These are phyloP conservation scores for Lasiosphaeria ovina DNA, from an alignment of 495 filamentous ascomycete genomes.

Conservation along the genomic window DNA sequence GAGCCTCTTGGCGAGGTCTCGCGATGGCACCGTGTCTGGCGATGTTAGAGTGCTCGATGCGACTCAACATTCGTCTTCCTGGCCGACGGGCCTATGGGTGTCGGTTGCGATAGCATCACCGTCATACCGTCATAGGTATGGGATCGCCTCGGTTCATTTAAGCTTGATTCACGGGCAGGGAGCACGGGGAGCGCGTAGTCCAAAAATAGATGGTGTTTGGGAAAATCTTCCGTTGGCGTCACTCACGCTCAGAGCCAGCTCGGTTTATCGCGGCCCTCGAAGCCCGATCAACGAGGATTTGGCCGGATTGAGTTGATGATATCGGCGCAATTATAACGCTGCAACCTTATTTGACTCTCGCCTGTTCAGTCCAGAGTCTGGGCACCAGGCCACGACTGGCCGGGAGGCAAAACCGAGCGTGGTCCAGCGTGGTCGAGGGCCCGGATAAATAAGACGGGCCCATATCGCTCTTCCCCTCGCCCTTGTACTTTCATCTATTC, in stretches of 20 bases:
- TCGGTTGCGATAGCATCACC: slow-evolving; percentile 14
- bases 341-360: slow-evolving; percentile 25
- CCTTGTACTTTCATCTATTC: slow-evolving; percentile 35
- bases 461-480: slow-evolving; percentile 27
- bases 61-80: slow-evolving; percentile 15
- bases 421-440: not conserved
- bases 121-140: slow-evolving; percentile 4
- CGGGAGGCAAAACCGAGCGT: slow-evolving; percentile 6
- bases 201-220: slow-evolving; percentile 31
- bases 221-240: not conserved
- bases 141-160: slow-evolving; percentile 13
- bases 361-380: slow-evolving; percentile 18
- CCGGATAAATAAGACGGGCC: slow-evolving; percentile 36
- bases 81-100: slow-evolving; percentile 13
- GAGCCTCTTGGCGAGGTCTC: slow-evolving; percentile 13
- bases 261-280: slow-evolving; percentile 31
- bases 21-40: slow-evolving; percentile 15
- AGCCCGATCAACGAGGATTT: slow-evolving; percentile 27
- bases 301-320: slow-evolving; percentile 17
- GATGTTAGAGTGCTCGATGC: slow-evolving; percentile 18
- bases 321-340: slow-evolving; percentile 31
- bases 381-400: slow-evolving; percentile 21
- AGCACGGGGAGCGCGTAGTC: slow-evolving; percentile 9
- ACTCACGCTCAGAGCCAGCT: slow-evolving; percentile 5
- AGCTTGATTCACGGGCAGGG: slow-evolving; percentile 14